Conservation (phyloP, 75 land plant genomes). For the Sequoia sempervirens region DNA sequence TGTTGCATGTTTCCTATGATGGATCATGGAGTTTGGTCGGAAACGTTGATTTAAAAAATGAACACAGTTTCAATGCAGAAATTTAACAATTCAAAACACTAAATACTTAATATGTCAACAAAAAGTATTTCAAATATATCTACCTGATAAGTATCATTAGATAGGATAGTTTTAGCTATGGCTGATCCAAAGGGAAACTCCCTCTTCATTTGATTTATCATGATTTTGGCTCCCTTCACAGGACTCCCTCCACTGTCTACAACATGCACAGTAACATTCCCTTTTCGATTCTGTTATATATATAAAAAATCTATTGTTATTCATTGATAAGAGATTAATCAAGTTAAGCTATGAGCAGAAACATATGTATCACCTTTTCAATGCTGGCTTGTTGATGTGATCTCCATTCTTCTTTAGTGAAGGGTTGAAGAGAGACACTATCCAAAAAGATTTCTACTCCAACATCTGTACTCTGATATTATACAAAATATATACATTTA, state of each 20-base stretch:
- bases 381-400: conserved; percentile 53
- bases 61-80: too few species aligned
- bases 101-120: neutral
- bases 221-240: conserved; percentile 20
- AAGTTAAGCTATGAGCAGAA: neutral
- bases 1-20: too few species aligned
- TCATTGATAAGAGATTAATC: neutral
- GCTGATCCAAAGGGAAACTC: conserved; percentile 63
- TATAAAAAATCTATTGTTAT: neutral
- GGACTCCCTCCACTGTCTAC: conserved; percentile 20
- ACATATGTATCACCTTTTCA: conserved; percentile 8
- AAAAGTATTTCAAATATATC: neutral
- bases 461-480: conserved; percentile 33
- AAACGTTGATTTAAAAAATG: too few species aligned
- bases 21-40: too few species aligned
- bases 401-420: conserved; percentile 56
- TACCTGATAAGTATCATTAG: conserved; percentile 39
- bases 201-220: conserved; percentile 11
- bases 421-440: conserved; percentile 66
- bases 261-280: conserved; percentile 32
- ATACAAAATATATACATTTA: neutral
- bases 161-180: conserved; percentile 41
- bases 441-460: conserved; percentile 56
- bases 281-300: conserved; percentile 34
- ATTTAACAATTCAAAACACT: too few species aligned